A percentile compares a stretch with the other conserved stretches of the same genome.
phyloP scores from a whole-genome alignment of 202 grass and related monocot species.

The Setaria viridis region DNA sequence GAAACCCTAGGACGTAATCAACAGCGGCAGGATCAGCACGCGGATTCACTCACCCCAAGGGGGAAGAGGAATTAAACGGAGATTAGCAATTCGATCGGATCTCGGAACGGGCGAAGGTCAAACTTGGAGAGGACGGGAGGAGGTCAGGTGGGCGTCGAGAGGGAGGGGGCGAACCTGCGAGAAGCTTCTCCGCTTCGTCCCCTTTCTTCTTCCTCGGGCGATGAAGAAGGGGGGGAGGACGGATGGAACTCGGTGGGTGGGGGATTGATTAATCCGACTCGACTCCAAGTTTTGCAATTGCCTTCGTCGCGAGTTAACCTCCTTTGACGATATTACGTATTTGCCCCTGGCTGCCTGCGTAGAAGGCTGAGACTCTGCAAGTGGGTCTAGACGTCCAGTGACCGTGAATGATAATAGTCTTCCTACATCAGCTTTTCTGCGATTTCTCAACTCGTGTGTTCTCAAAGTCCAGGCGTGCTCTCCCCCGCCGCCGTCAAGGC shows the following conservation, averaged over 20 bases:
- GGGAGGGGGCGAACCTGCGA: neutral
- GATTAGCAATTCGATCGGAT: slow-evolving; percentile 7
- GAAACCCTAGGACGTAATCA: slow-evolving; percentile 25
- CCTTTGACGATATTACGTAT: neutral
- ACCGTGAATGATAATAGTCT: no score
- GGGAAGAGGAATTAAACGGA: neutral
- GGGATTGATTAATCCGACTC: neutral
- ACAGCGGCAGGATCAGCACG: slow-evolving; percentile 26
- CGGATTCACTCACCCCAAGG: neutral
- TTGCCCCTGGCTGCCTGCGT: neutral
- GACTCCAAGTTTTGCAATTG: neutral
- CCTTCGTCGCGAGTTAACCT: slow-evolving; percentile 29
- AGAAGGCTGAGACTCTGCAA: no score
- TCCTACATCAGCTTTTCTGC: no score
- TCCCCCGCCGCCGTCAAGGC: no score
- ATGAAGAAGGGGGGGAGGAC: neutral
- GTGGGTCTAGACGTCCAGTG: no score
- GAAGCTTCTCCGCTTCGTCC: neutral
- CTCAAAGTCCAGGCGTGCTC: no score
- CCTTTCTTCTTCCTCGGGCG: neutral
- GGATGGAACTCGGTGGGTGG: neutral
- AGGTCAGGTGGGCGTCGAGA: no score
- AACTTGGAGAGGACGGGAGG: neutral
- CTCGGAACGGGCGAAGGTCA: slow-evolving; percentile 30
- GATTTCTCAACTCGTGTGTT: no score